Evolutionary conservation across 208 protist genomes (phyloP), one percentile per base, ranked within the genome.

Genomic region (Herpetomonas tarakana): DNA sequence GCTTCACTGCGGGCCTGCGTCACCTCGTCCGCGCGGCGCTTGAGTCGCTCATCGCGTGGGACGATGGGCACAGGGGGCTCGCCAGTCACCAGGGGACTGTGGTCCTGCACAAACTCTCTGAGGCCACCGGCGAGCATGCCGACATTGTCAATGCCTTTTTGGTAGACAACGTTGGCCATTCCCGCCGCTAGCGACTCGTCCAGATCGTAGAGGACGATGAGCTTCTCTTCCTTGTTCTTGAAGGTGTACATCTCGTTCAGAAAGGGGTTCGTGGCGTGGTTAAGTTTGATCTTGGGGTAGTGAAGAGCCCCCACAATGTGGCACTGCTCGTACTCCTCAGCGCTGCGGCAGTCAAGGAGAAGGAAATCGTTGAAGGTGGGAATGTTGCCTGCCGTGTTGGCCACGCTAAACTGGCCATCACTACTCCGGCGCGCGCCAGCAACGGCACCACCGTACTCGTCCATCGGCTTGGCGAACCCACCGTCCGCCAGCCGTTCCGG

Each of bases 101-200:
- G 88, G 58, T 97, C 83, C 67, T 92, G 86, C 53, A 85, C 82
- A 62, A 95, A 93, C 52, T 97, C 88, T 2, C 75, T 64, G 54
- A 95, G 51, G 0, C 92, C 92, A 11, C 92, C 92, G 3, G 83
- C 75, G 11, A 97, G 57, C 30, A 95, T 75, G 44, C 57, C 80
- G 14, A 95, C 56, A 54, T 97, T 97, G 52, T 97, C 92, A 30
- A 97, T 71, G 3, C 88, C 92, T 41, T 92, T 93, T 65, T 97
- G 72, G 59, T 81, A 91, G 24, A 97, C 59, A 16, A 74, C 62
- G 39, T 80, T 91, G 1, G 70, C 88, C 16, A 95, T 56, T 28
- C 63, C 54, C 24, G 75, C 47, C 25, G 75, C 86, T 7, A 66
- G 50, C 52, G 86, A 78, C 58, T 95, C 92, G 49, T 94, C 89